A percentile compares a stretch with the other conserved stretches of the same genome.
These are phyloP conservation scores for Trichosporon coremiiforme DNA, from an alignment of 1,284 basidiomycete genomes.

Conservation along the genomic window DNA sequence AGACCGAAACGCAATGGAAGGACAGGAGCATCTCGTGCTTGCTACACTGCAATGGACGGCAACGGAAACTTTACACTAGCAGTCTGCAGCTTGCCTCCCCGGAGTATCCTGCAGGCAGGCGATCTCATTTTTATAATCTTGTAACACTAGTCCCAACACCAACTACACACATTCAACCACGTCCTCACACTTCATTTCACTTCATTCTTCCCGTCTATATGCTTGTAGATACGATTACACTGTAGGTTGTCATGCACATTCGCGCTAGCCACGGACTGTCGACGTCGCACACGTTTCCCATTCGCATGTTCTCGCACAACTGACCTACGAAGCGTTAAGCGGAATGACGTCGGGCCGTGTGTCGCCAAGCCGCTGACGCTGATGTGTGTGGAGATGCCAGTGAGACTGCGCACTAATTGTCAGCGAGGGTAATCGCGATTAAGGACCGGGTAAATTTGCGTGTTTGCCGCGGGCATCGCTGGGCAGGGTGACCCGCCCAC, in stretches of 20 bases:
- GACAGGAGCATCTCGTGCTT: background rate
- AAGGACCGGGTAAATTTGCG: background rate
- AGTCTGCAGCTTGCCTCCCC: background rate
- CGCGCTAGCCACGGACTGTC: background rate
- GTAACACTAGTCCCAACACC: constrained; percentile 10
- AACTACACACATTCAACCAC: background rate
- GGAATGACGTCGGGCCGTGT: background rate
- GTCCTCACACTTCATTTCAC: background rate
- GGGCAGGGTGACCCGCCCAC: background rate
- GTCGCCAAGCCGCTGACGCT: background rate
- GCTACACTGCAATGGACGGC: background rate
- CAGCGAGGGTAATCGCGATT: background rate
- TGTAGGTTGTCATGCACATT: constrained; percentile 13
- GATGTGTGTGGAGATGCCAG: background rate
- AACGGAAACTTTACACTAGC: background rate
- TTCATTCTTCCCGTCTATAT: constrained; percentile 3
- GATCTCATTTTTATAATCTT: background rate
- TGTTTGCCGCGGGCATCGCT: background rate
- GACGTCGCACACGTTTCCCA: too few relatives aligned
- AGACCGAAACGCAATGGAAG: background rate
- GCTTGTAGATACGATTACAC: constrained; percentile 12
- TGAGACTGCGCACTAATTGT: background rate
- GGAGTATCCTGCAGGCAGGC: background rate
- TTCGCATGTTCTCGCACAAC: background rate
- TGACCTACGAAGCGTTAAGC: background rate